Evolutionary conservation across 257 asterid species (phyloP).

Genomic region (Przewalskia tangutica): DNA sequence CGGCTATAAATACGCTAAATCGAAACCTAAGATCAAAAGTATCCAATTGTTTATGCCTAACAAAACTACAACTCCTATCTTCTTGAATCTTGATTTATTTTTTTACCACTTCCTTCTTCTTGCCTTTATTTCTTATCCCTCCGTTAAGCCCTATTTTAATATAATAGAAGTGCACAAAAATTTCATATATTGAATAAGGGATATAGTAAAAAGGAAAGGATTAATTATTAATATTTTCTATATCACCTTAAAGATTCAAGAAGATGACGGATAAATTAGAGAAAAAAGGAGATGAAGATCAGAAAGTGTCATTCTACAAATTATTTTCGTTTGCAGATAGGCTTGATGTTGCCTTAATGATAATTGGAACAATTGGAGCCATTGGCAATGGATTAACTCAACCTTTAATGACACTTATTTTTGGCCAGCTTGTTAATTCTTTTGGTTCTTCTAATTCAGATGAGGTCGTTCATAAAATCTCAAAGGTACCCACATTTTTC

Average conservation of each 20-base stretch:
- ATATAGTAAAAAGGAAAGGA: neutral
- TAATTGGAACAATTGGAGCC: constrained; percentile 44
- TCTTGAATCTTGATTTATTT: neutral
- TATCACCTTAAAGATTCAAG: neutral
- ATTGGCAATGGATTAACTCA: constrained; percentile 50
- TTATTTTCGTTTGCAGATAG: constrained; percentile 59
- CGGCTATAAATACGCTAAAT: neutral
- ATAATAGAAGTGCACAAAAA: neutral
- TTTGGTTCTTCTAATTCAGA: constrained; percentile 28
- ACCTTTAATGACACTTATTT: constrained; percentile 63
- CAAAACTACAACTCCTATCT: no score
- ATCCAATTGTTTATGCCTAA: neutral
- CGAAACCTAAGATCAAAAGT: neutral
- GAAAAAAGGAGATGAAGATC: constrained; percentile 17
- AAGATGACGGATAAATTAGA: neutral
- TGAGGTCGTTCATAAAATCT: constrained; percentile 33
- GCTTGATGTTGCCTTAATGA: constrained; percentile 33
- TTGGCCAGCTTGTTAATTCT: constrained; percentile 54
- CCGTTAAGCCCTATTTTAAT: neutral
- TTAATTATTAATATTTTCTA: neutral
- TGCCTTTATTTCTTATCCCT: neutral
- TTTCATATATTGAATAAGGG: neutral
- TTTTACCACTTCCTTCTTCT: neutral
- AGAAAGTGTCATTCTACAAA: constrained; percentile 34
- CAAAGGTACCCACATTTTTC: constrained; percentile 23